These are phyloP conservation scores for Trametes cubensis DNA, from an alignment of 768 basidiomycete species.

Conservation along the genomic window DNA sequence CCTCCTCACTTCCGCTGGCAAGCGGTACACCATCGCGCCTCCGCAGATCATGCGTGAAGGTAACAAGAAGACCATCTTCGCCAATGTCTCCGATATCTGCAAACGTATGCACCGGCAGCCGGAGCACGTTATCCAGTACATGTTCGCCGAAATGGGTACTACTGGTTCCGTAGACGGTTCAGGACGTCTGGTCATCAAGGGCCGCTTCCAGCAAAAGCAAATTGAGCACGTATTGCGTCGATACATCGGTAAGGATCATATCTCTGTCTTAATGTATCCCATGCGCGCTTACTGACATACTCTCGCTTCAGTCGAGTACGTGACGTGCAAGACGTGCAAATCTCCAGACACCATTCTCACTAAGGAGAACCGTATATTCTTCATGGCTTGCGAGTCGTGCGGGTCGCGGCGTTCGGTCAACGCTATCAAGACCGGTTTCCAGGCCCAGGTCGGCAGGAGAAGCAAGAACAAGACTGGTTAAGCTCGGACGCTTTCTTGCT, in stretches of 20 bases:
- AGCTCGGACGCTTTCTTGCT: neutral
- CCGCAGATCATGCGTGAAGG: conserved; percentile 94
- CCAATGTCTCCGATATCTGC: conserved; percentile 97
- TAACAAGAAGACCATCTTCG: conserved; percentile 96
- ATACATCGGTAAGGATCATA: conserved; percentile 81
- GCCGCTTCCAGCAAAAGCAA: conserved; percentile 97
- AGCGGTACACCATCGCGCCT: conserved; percentile 96
- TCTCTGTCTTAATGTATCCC: neutral
- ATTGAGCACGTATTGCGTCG: conserved; percentile 95
- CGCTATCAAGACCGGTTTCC: conserved; percentile 98
- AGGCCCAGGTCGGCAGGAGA: conserved; percentile 90
- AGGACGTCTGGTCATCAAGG: conserved; percentile 93
- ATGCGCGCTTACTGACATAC: neutral
- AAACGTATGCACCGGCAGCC: conserved; percentile 97
- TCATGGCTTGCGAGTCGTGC: conserved; percentile 92
- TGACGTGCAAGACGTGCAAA: conserved; percentile 99
- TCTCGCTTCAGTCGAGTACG: conserved; percentile 79
- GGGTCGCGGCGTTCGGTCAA: conserved; percentile 91
- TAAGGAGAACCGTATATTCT: conserved; percentile 99
- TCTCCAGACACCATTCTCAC: conserved; percentile 95
- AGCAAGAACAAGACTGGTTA: conserved; percentile 79
- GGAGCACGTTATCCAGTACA: conserved; percentile 95
- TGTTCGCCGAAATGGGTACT: conserved; percentile 98
- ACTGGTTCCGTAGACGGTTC: conserved; percentile 93
- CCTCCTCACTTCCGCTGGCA: conserved; percentile 80